Evolutionary conservation across 1,284 basidiomycete genomes (phyloP).

Genomic region (Ustilago trichophora): DNA sequence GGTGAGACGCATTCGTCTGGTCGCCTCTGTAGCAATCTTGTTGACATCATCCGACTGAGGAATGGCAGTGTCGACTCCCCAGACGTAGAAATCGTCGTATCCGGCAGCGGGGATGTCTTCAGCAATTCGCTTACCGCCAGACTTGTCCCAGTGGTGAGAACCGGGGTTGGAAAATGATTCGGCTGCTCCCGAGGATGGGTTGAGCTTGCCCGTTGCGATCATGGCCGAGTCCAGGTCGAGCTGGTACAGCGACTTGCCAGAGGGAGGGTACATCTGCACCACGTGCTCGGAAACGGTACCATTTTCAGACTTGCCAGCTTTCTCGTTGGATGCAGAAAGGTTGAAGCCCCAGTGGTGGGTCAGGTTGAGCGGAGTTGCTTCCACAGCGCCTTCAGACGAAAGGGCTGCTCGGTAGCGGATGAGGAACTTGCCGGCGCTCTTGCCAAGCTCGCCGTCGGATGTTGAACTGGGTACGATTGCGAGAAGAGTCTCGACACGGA

Average conservation of each 20-base stretch:
- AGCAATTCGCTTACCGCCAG: slow-evolving; percentile 35
- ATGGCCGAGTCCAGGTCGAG: slow-evolving; percentile 44
- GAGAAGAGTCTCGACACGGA: slow-evolving; percentile 55
- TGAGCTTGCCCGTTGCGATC: slow-evolving; percentile 51
- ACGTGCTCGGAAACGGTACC: slow-evolving; percentile 42
- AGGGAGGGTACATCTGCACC: slow-evolving; percentile 39
- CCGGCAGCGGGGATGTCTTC: slow-evolving; percentile 34
- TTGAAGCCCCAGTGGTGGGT: slow-evolving; percentile 66
- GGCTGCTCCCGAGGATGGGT: slow-evolving; percentile 1
- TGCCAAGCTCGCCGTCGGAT: slow-evolving; percentile 24
- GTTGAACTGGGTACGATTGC: slow-evolving; percentile 33
- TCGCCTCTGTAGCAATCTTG: slow-evolving; percentile 25
- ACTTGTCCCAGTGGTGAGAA: slow-evolving; percentile 43
- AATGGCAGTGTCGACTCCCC: slow-evolving; percentile 30
- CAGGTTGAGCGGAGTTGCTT: slow-evolving; percentile 61
- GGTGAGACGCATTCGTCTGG: slow-evolving; percentile 31
- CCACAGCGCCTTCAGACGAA: slow-evolving; percentile 20
- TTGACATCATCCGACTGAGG: slow-evolving; percentile 30
- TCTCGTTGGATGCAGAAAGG: slow-evolving; percentile 36
- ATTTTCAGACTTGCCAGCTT: slow-evolving; percentile 31
- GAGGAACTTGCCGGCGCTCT: slow-evolving; percentile 42
- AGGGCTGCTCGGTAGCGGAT: slow-evolving; percentile 57
- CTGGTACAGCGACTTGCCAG: slow-evolving; percentile 33
- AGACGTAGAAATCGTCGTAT: slow-evolving; percentile 62
- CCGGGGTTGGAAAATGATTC: slow-evolving; percentile 34